Percentiles rank a stretch among this genome's conserved stretches.
phyloP scores from a whole-genome alignment of 441 rosid species.

The Adansonia rubrostipa region DNA sequence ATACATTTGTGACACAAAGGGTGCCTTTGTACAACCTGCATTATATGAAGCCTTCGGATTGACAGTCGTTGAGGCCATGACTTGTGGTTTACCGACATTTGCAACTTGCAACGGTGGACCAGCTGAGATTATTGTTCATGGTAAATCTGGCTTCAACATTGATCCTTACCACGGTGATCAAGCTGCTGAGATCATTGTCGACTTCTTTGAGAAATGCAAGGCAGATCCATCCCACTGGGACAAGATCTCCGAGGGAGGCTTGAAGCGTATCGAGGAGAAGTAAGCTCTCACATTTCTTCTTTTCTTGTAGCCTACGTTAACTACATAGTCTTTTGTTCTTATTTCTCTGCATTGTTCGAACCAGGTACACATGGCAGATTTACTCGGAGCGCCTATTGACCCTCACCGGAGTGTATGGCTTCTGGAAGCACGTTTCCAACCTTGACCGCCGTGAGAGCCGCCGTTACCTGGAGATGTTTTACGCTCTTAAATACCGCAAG shows the following conservation, averaged over 20 bases:
- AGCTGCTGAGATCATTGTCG: slow-evolving; percentile 73
- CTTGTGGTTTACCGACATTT: slow-evolving; percentile 30
- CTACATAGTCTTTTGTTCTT: not conserved
- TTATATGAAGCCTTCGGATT: slow-evolving; percentile 77
- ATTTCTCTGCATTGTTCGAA: not conserved
- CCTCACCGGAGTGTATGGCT: slow-evolving; percentile 86
- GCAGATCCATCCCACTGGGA: slow-evolving; percentile 72
- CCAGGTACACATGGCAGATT: slow-evolving; percentile 88
- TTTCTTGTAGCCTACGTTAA: not conserved
- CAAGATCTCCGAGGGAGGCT: slow-evolving; percentile 69
- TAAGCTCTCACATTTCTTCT: slow-evolving; percentile 35
- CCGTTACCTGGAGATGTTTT: slow-evolving; percentile 95
- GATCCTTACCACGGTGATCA: slow-evolving; percentile 95
- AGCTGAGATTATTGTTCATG: slow-evolving; percentile 52
- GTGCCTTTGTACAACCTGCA: slow-evolving; percentile 82
- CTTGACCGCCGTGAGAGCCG: slow-evolving; percentile 88
- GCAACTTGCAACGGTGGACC: slow-evolving; percentile 97
- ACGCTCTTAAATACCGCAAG: slow-evolving; percentile 83
- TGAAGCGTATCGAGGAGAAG: slow-evolving; percentile 85
- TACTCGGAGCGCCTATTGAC: slow-evolving; percentile 90
- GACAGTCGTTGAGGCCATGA: slow-evolving; percentile 52
- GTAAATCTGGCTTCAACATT: slow-evolving; percentile 76
- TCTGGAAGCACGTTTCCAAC: slow-evolving; percentile 96
- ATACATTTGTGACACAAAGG: slow-evolving; percentile 65
- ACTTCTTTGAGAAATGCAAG: slow-evolving; percentile 80